Percentiles rank a stretch among this genome's conserved stretches.
phyloP scores from a whole-genome alignment of 768 basidiomycete genomes.

The Podaxis rugospora region DNA sequence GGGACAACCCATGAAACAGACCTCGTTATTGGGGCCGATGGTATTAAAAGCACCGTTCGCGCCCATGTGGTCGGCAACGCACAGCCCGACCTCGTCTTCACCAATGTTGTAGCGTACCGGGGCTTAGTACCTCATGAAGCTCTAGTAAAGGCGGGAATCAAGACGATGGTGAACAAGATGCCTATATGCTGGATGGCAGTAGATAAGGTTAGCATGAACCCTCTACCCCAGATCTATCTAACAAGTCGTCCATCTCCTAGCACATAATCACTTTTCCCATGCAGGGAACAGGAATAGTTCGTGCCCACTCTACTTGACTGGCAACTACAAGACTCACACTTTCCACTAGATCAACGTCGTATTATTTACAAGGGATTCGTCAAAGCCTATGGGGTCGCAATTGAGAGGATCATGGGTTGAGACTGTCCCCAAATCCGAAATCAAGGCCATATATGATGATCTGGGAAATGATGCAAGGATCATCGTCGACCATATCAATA shows the following conservation, averaged over 20 bases:
- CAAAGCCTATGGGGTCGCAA: conserved; percentile 3
- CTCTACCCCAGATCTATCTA: background rate
- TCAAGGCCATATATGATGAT: conserved; percentile 37
- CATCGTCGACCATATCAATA: conserved; percentile 37
- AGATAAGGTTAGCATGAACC: conserved; percentile 33
- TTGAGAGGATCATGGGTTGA: conserved; percentile 36
- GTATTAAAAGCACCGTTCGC: conserved; percentile 45
- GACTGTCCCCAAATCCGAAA: conserved; percentile 33
- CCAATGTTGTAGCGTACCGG: conserved; percentile 45
- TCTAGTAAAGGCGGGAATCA: conserved; percentile 38
- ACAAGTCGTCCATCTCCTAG: conserved; percentile 21
- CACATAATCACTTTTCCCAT: conserved; percentile 53
- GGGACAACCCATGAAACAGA: conserved; percentile 42
- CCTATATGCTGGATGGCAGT: conserved; percentile 40
- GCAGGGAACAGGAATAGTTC: conserved; percentile 34
- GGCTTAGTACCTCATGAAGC: conserved; percentile 37
- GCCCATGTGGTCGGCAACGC: conserved; percentile 28
- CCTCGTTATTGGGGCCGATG: conserved; percentile 49
- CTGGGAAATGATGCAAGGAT: conserved; percentile 42
- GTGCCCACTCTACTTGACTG: conserved; percentile 4
- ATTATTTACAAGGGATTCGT: conserved; percentile 3
- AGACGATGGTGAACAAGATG: conserved; percentile 28
- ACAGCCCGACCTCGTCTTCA: conserved; percentile 30
- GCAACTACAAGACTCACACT: background rate
- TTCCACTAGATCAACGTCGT: conserved; percentile 19